Evolutionary conservation across 2,329 filamentous ascomycete species (phyloP).

Genomic region (Phialophora macrospora): DNA sequence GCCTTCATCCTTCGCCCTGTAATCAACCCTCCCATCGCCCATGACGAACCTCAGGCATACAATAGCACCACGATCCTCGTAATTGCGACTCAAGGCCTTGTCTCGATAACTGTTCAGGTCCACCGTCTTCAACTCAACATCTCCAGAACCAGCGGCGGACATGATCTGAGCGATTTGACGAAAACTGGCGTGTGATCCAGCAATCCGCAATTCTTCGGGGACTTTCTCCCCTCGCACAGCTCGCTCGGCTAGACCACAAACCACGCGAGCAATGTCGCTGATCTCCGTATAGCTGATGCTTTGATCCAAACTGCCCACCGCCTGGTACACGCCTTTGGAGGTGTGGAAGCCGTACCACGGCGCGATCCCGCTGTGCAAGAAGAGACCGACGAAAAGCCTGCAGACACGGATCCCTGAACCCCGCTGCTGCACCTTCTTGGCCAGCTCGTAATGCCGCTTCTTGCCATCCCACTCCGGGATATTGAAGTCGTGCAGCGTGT

Average conservation of each 20-base stretch:
- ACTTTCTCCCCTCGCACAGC: slow-evolving; percentile 31
- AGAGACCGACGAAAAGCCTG: slow-evolving; percentile 44
- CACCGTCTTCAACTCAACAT: slow-evolving; percentile 39
- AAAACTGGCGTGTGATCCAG: slow-evolving; percentile 40
- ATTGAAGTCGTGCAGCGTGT: slow-evolving; percentile 46
- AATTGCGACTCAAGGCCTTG: slow-evolving; percentile 34
- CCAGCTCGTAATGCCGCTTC: slow-evolving; percentile 41
- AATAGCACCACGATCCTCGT: slow-evolving; percentile 37
- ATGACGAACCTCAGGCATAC: slow-evolving; percentile 45
- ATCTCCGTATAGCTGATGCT: slow-evolving; percentile 44
- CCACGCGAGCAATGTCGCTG: slow-evolving; percentile 42
- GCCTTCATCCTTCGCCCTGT: slow-evolving; percentile 23
- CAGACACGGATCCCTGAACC: slow-evolving; percentile 39
- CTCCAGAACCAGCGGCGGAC: slow-evolving; percentile 38
- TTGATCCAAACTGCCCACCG: slow-evolving; percentile 40
- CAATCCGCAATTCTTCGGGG: slow-evolving; percentile 41
- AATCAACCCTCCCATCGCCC: slow-evolving; percentile 43
- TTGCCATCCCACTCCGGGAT: slow-evolving; percentile 46
- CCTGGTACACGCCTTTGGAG: slow-evolving; percentile 41
- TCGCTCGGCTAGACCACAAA: slow-evolving; percentile 34
- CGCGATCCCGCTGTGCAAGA: slow-evolving; percentile 45
- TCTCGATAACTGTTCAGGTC: slow-evolving; percentile 41
- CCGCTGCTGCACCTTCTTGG: slow-evolving; percentile 22
- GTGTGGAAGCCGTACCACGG: slow-evolving; percentile 46
- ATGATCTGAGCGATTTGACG: slow-evolving; percentile 40